Evolutionary conservation across 768 basidiomycete species (phyloP), one percentile per base, ranked within the genome.

Genomic region (Collybiopsis luxurians): DNA sequence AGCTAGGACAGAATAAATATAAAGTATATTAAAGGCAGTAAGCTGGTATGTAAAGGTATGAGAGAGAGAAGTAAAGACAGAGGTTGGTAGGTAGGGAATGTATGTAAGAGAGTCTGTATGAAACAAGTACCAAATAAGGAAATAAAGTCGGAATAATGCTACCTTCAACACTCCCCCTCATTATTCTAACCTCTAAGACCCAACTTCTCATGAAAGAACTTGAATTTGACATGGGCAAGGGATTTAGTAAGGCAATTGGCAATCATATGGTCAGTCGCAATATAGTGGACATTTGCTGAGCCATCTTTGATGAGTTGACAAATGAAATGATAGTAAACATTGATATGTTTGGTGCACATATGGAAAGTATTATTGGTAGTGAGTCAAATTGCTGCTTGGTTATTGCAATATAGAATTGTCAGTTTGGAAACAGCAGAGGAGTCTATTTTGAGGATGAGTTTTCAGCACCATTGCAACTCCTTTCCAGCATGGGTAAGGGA

Each of bases 301-400:
- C 55, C 54, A 61, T 47, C 59, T 38, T 65, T 64, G 10, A 54
- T 19, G 40, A 51, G 57, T 31, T 70, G 60, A 6, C 67, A 59
- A 42, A 74, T 66, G 50, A 68, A 71, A 59, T 76, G 74, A 58
- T 67, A 68, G 0, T 62, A 60, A n/a, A 72, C 66, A 50, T 73
- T 69, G 49, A 75, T 75, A 61, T 75, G 73, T 58, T 74, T 76
- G 7, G 72, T 67, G 13, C 63, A 45, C 2, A 68, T 61, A 48
- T 74, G 73, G 48, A 60, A 66, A 12, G 61, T 61, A 17, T 57
- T 65, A 55, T 74, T 70, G 9, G 61, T 51, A 0, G 66, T 53
- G 2, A 71, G 43, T 0, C 57, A 43, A 34, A 62, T 63, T 12
- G 61, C 61, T 5, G 58, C 53, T 44, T 69, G 65, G 44, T 69